These are phyloP conservation scores for Suillus luteus DNA, from an alignment of 768 basidiomycete genomes.

Conservation along the genomic window DNA sequence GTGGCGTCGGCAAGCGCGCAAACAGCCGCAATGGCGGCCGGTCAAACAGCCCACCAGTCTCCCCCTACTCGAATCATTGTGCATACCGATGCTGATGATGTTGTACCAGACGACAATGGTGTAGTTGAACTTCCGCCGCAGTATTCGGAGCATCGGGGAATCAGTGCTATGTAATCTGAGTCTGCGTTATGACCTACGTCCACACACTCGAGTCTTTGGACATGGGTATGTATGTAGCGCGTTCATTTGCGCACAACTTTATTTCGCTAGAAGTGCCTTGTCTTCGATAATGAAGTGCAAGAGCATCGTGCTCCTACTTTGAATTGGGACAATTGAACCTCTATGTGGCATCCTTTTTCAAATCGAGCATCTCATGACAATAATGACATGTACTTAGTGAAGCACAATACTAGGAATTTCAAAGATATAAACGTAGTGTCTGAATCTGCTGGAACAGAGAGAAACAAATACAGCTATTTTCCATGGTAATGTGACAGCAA, in stretches of 20 bases:
- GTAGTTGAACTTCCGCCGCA: constrained; percentile 77
- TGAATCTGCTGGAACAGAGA: not conserved
- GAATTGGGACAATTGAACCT: not conserved
- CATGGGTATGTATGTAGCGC: not conserved
- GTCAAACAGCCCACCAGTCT: constrained; percentile 37
- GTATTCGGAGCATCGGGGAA: constrained; percentile 54
- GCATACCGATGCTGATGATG: constrained; percentile 71
- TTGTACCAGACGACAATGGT: constrained; percentile 44
- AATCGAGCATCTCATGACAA: not conserved
- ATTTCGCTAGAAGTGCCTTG: not conserved
- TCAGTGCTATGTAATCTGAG: constrained; percentile 3
- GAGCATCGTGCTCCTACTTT: not conserved
- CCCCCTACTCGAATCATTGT: constrained; percentile 58
- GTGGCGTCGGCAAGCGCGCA: constrained; percentile 43
- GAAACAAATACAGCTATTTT: not conserved
- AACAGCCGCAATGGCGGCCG: constrained; percentile 54
- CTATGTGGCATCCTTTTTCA: not conserved
- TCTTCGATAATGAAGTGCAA: not conserved
- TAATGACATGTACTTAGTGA: not conserved
- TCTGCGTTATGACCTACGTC: not conserved
- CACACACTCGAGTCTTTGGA: not conserved
- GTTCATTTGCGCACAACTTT: not conserved
- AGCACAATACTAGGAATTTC: not conserved
- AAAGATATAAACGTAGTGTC: not conserved
- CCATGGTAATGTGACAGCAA: not conserved